These are phyloP conservation scores for Ophryocystis elektroscirrha DNA, from an alignment of 169 alveolate species.

Conservation along the genomic window DNA sequence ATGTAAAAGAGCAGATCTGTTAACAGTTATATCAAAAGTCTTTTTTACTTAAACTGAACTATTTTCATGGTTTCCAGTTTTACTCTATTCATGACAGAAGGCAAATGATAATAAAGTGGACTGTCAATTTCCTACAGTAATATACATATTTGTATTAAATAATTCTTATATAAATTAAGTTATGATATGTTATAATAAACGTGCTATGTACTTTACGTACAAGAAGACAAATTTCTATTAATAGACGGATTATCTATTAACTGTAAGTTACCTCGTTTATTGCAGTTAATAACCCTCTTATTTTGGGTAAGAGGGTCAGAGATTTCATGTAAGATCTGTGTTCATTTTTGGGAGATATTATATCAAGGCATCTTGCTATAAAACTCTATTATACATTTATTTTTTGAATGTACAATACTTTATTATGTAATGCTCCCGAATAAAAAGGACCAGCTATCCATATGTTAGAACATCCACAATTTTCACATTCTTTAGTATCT, in stretches of 20 bases:
- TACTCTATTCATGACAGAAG: conserved; percentile 25
- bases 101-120: conserved; percentile 34
- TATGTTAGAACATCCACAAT: background rate
- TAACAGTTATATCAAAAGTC: background rate
- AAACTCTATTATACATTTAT: conserved; percentile 1
- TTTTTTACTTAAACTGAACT: conserved; percentile 12
- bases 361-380: background rate
- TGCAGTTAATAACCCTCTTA: conserved; percentile 17
- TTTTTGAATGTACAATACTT: background rate
- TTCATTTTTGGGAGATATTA: conserved; percentile 4
- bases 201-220: background rate
- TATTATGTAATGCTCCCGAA: background rate
- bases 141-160: conserved; percentile 9
- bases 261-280: conserved; percentile 17
- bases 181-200: background rate
- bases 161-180: background rate
- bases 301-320: conserved; percentile 10
- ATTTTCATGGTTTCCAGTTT: conserved; percentile 31
- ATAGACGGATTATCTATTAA: no score
- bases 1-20: conserved; percentile 35
- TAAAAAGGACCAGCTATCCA: background rate
- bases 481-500: background rate
- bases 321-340: conserved; percentile 14
- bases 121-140: conserved; percentile 29
- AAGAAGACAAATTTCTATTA: no score